phyloP scores from a whole-genome alignment of 768 basidiomycete species.

The Xerocomus potaroensis region DNA sequence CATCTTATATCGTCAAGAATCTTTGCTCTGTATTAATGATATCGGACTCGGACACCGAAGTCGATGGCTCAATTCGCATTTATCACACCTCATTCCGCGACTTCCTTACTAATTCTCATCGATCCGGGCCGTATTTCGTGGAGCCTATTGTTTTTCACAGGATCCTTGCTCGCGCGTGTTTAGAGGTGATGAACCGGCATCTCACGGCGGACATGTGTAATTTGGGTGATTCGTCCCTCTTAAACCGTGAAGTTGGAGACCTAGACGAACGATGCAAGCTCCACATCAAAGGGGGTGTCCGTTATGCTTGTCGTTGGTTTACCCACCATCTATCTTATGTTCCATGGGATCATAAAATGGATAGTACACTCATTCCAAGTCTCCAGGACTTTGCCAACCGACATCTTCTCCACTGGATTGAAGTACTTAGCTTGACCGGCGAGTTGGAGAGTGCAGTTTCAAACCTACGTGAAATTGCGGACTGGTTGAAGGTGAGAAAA shows the following conservation, averaged over 20 bases:
- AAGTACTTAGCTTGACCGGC: slow-evolving; percentile 17
- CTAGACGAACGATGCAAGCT: slow-evolving; percentile 10
- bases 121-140: slow-evolving; percentile 15
- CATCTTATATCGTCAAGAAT: slow-evolving; percentile 6
- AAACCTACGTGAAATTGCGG: slow-evolving; percentile 7
- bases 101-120: slow-evolving; percentile 12
- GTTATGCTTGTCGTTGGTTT: slow-evolving; percentile 21
- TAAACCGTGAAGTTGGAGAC: slow-evolving; percentile 14
- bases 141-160: slow-evolving; percentile 10
- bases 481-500: slow-evolving; percentile 14
- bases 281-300: slow-evolving; percentile 12
- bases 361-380: slow-evolving; percentile 5
- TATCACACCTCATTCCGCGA: slow-evolving; percentile 23
- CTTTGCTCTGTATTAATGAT: slow-evolving; percentile 15
- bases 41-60: slow-evolving; percentile 3
- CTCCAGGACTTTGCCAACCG: slow-evolving; percentile 9
- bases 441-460: slow-evolving; percentile 12
- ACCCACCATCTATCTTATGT: slow-evolving; percentile 13
- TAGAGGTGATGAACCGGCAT: slow-evolving; percentile 15
- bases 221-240: slow-evolving; percentile 6
- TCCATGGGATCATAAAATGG: not conserved
- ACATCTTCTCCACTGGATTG: slow-evolving; percentile 17
- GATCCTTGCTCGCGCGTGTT: slow-evolving; percentile 10
- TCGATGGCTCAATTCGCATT: slow-evolving; percentile 11
- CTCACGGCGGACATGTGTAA: slow-evolving; percentile 13